Evolutionary conservation across 805 yeast genomes (phyloP).

Genomic region (Metschnikowia bowlesiae): DNA sequence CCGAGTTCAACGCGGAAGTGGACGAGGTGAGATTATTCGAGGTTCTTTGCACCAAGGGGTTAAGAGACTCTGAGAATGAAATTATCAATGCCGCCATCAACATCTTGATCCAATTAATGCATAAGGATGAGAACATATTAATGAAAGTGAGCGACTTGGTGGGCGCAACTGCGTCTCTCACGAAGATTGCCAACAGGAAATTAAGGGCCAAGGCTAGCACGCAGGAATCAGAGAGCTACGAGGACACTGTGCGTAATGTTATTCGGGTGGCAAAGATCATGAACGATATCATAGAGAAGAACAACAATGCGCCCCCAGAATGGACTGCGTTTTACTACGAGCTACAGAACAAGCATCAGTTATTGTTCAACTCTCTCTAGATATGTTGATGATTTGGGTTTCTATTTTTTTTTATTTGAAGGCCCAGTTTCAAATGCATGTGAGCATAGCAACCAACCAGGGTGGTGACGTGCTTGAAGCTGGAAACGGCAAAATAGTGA

Average conservation of each 20-base stretch:
- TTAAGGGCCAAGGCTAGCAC: conserved; percentile 60
- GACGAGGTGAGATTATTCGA: conserved; percentile 33
- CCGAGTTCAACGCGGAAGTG: conserved; percentile 16
- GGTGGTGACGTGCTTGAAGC: background rate
- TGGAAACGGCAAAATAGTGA: background rate
- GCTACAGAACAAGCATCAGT: conserved; percentile 15
- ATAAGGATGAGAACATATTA: conserved; percentile 18
- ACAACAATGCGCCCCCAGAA: conserved; percentile 12
- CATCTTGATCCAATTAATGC: conserved; percentile 32
- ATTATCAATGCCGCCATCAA: conserved; percentile 50
- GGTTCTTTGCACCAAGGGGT: conserved; percentile 44
- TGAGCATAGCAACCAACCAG: background rate
- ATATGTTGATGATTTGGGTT: background rate
- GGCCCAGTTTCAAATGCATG: background rate
- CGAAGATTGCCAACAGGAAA: conserved; percentile 39
- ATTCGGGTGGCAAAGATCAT: conserved; percentile 26
- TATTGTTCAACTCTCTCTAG: conserved; percentile 13
- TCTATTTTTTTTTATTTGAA: background rate
- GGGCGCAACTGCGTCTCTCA: conserved; percentile 34
- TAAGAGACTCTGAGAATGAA: conserved; percentile 60
- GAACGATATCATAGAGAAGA: conserved; percentile 7
- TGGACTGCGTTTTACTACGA: conserved; percentile 16
- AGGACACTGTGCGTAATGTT: conserved; percentile 40
- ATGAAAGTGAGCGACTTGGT: conserved; percentile 26
- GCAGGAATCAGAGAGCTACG: conserved; percentile 57